Conservation (phyloP, 2,329 filamentous ascomycete genomes). For the Fusarium duplospermum region DNA sequence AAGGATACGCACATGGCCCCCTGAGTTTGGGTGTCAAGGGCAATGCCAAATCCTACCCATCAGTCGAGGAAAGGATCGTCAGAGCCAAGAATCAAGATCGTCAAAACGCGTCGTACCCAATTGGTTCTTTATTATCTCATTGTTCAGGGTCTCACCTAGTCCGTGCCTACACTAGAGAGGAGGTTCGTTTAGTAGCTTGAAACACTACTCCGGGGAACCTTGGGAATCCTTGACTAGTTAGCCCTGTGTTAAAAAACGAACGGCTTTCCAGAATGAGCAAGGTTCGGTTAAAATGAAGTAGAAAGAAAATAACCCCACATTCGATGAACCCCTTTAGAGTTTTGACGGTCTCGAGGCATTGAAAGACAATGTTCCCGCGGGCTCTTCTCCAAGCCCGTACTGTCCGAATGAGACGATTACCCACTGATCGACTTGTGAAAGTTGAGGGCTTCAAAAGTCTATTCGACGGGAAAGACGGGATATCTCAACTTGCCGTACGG, state of each 20-base stretch:
- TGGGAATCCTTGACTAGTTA: not conserved
- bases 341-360: not conserved
- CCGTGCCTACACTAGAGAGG: not conserved
- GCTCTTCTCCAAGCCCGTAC: not conserved
- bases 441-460: not conserved
- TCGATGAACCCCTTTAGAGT: not conserved
- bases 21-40: not conserved
- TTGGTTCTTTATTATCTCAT: not conserved
- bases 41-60: not conserved
- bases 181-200: conserved; percentile 4
- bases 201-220: conserved; percentile 2
- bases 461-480: not conserved
- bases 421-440: not conserved
- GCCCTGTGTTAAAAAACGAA: not conserved
- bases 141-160: not conserved
- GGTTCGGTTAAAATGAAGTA: not conserved
- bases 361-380: not conserved
- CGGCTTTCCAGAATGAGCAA: not conserved
- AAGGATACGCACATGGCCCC: not conserved
- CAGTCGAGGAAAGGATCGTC: not conserved
- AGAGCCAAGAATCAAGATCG: not conserved
- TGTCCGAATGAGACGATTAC: not conserved
- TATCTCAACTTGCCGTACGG: not conserved
- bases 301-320: not conserved
- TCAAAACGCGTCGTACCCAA: not conserved